Evolutionary conservation across 768 basidiomycete genomes (phyloP), one percentile per base, ranked within the genome.

Genomic region (Pleurotus giganteus): DNA sequence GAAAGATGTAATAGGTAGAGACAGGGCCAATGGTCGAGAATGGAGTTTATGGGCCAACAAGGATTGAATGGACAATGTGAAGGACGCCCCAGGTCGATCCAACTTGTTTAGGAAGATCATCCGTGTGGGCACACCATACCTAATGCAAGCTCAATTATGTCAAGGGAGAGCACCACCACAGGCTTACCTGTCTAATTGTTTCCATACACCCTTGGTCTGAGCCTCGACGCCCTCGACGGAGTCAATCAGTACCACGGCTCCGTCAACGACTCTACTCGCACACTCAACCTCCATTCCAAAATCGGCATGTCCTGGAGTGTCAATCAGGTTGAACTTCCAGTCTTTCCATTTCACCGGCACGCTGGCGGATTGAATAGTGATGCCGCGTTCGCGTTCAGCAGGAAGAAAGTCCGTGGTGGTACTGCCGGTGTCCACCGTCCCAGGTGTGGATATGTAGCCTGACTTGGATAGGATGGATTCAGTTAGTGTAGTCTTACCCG

Each of bases 281-380:
- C 91, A 90, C 70, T 94, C 93, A 24, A 95, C 93, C 64, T 95
- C 92, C 91, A 94, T 94, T n/a, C 92, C 92, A 70, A 95, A 95
- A 67, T 95, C 92, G 4, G 91, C 93, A 70, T 95, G 92, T 31
- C 92, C 92, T 13, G 92, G 92, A 2, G 92, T 94, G 63, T 95
- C 93, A 43, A 94, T 85, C 42, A 95, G 80, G 65, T 94, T 95
- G 70, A 90, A 88, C 1, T 80, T 84, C 88, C 89, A 91, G 52
- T 85, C 69, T 66, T 86, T 87, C 91, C 91, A 93, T 64, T 81
- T 79, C 34, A 92, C 89, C 2, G 91, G 91, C 56, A 94, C 91
- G 70, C 91, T 93, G 11, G 92, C 93, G 19, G 91, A 91, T 64
- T 94, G 93, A 56, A 95, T 91, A 3, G 93, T 95, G 57, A 95